A percentile compares a stretch with the other conserved stretches of the same genome.
phyloP scores from a whole-genome alignment of 257 asterid genomes.

The Rauvolfia tetraphylla region DNA sequence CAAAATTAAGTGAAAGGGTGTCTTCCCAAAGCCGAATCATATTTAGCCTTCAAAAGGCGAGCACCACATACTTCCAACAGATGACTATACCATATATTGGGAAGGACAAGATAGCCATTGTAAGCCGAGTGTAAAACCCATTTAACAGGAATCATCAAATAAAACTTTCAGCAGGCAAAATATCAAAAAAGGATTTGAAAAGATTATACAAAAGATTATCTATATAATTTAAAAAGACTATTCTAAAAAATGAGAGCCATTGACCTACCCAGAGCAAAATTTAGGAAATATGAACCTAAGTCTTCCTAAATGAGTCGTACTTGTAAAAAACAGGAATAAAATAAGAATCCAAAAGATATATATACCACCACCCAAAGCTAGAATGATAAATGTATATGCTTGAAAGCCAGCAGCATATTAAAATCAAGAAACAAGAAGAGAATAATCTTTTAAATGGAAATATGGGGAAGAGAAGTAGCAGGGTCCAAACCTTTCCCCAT shows the following conservation, averaged over 20 bases:
- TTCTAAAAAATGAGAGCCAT: background rate
- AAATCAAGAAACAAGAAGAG: conserved; percentile 4
- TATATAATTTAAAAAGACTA: too few relatives aligned
- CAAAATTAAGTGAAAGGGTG: background rate
- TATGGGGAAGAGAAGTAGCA: background rate
- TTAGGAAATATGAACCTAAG: background rate
- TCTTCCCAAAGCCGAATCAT: background rate
- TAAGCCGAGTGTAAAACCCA: background rate
- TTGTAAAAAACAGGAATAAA: background rate
- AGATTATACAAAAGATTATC: background rate
- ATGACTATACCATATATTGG: background rate
- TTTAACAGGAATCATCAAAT: background rate
- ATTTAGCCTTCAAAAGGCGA: background rate
- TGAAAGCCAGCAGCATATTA: background rate
- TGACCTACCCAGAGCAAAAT: background rate
- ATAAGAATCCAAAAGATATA: too few relatives aligned
- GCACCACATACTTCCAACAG: background rate
- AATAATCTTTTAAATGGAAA: background rate
- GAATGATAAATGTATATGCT: background rate
- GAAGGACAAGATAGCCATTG: too few relatives aligned
- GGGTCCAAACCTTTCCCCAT: conserved; percentile 54
- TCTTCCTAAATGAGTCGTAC: background rate
- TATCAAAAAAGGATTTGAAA: background rate
- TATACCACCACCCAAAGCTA: background rate
- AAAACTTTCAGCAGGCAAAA: background rate